These are phyloP conservation scores for Beauveria asiatica DNA, from an alignment of 2,329 filamentous ascomycete genomes.

Conservation along the genomic window DNA sequence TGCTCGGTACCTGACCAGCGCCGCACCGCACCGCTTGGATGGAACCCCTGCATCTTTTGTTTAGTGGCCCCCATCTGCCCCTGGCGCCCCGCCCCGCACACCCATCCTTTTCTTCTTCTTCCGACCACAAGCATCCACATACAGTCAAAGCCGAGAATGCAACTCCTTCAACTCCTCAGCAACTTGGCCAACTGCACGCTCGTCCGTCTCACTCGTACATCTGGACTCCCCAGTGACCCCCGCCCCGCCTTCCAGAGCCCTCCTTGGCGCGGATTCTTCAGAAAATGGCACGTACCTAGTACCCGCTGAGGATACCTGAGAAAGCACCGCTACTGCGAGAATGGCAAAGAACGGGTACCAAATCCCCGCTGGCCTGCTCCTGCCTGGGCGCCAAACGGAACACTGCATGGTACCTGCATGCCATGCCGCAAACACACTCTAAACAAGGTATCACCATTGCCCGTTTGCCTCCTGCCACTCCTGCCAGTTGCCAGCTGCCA, in stretches of 20 bases:
- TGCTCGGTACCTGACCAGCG: neutral
- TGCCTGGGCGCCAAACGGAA: neutral
- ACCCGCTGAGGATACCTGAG: neutral
- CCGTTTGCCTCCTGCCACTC: neutral
- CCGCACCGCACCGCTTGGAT: neutral
- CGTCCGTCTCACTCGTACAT: neutral
- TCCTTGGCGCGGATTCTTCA: neutral
- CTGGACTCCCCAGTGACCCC: neutral
- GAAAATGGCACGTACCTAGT: neutral
- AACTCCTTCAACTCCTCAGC: no score
- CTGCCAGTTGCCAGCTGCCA: neutral
- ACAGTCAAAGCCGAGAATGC: no score
- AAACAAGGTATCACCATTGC: neutral
- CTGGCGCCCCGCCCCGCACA: neutral
- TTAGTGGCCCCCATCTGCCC: neutral
- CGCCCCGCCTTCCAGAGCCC: conserved; percentile 2
- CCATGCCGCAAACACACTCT: neutral
- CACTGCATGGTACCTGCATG: neutral
- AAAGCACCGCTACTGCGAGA: neutral
- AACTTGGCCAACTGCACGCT: neutral
- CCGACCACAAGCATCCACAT: neutral
- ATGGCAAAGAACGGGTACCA: neutral
- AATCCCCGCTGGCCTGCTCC: neutral
- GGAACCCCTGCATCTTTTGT: neutral
- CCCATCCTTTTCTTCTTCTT: neutral